Evolutionary conservation across 257 asterid species (phyloP).

Genomic region (Solanum tarijense): DNA sequence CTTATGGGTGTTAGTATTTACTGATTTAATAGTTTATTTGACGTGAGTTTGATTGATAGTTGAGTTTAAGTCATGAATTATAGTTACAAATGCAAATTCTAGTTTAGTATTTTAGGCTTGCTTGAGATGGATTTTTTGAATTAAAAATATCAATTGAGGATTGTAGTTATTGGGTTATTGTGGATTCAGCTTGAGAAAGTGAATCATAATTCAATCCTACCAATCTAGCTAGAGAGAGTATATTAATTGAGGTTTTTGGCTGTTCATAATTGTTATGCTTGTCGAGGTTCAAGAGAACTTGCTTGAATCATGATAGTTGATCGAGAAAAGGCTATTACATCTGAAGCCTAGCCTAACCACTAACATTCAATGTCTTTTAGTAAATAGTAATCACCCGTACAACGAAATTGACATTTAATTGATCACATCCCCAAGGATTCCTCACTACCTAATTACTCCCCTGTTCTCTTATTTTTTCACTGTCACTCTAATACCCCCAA

Average conservation of each 20-base stretch:
- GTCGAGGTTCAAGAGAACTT: fast-evolving
- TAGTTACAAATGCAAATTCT: too few relatives aligned
- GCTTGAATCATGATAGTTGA: not conserved
- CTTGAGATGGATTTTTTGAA: too few relatives aligned
- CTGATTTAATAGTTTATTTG: too few relatives aligned
- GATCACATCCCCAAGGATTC: not conserved
- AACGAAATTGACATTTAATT: not conserved
- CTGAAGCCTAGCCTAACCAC: not conserved
- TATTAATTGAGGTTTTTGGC: not conserved
- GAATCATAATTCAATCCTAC: not conserved
- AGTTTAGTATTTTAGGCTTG: fast-evolving
- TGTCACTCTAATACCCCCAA: not conserved
- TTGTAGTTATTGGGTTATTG: not conserved
- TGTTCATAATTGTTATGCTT: not conserved
- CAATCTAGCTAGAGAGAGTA: not conserved
- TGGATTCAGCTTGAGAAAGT: not conserved
- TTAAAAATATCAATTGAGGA: not conserved
- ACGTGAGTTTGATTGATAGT: too few relatives aligned
- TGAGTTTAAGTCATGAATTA: too few relatives aligned
- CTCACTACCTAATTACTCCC: not conserved
- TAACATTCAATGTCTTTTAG: not conserved
- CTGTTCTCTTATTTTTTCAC: too few relatives aligned
- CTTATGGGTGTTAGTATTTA: too few relatives aligned
- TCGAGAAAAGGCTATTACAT: not conserved
- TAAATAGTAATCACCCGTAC: not conserved